Evolutionary conservation across 2,329 filamentous ascomycete genomes (phyloP), one percentile per base, ranked within the genome.

Genomic region (Fusarium begoniae): DNA sequence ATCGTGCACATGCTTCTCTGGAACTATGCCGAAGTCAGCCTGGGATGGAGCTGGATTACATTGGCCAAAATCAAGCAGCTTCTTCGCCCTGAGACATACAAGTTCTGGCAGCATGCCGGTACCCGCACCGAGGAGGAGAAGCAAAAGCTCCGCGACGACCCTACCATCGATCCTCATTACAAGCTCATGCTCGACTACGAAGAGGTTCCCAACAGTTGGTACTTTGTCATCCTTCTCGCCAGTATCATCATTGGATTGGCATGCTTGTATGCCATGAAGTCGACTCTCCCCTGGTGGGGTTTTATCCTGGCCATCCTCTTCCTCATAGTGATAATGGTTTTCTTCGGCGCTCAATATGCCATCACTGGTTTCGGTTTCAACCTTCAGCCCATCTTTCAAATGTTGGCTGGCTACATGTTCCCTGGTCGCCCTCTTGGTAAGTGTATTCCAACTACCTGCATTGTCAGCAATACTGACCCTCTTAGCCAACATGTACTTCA

Each of bases 231-330:
- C 22, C 55, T 74, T 5, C 24, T n/a, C 4, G 20, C 28, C 0
- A 62, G 53, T 8, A 37, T 71, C 11, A 55, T 74, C 3, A 2
- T 61, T 2, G 70, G 72, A 15, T 8, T 74, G 18, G 8, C 51
- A 6, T 58, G 45, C 5, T 15, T 74, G 18, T 83, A 86, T 41
- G 32, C 60, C 4, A 64, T 72, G 53, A 66, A 75, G 30, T 76
- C 75, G 0, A 80, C 78, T 12, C 72, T 79, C 1, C 77, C 77
- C 0, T 79, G 74, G 80, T 86, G 83, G 83, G 85, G 81, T 0
- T 86, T 85, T 40, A 55, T 87, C 14, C 69, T 85, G 44, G 75
- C 83, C 7, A 78, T 81, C 18, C 12, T 83, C 5, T 70, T 86
- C 4, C 79, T 81, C 28, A 77, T 77, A 53, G 28, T 83, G 14